These are phyloP conservation scores for Dothiorella sarmentorum DNA, from an alignment of 2,329 filamentous ascomycete species.

Conservation along the genomic window DNA sequence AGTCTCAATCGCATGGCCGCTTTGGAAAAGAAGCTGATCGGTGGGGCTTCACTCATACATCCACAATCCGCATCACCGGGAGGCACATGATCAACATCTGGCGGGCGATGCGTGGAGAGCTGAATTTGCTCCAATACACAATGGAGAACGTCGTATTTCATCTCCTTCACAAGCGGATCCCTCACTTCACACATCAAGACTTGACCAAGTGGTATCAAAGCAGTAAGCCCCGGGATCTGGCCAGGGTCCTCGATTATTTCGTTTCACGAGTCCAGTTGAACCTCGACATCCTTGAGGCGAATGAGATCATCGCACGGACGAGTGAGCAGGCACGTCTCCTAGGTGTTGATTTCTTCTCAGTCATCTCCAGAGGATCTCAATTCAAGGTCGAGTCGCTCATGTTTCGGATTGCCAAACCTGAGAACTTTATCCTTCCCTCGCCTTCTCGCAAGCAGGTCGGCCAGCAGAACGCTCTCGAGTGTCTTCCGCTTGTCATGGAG, in stretches of 20 bases:
- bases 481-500: slow-evolving; percentile 94
- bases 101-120: slow-evolving; percentile 89
- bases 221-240: slow-evolving; percentile 63
- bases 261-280: slow-evolving; percentile 72
- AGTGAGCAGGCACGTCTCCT: slow-evolving; percentile 92
- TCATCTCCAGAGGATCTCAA: slow-evolving; percentile 90
- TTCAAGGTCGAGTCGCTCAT: slow-evolving; percentile 99
- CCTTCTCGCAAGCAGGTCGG: slow-evolving; percentile 90
- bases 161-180: slow-evolving; percentile 79
- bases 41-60: slow-evolving; percentile 94
- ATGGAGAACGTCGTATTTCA: slow-evolving; percentile 96
- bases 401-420: slow-evolving; percentile 96
- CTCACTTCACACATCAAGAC: slow-evolving; percentile 76
- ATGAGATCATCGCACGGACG: slow-evolving; percentile 82
- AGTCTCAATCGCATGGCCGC: slow-evolving; percentile 73
- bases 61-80: slow-evolving; percentile 87
- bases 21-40: slow-evolving; percentile 83
- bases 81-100: slow-evolving; percentile 96
- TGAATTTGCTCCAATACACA: slow-evolving; percentile 89
- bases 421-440: slow-evolving; percentile 87
- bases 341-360: slow-evolving; percentile 94
- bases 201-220: slow-evolving; percentile 80
- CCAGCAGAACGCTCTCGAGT: slow-evolving; percentile 89
- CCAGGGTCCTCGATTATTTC: slow-evolving; percentile 76
- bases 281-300: slow-evolving; percentile 85